Conservation (phyloP, 768 basidiomycete species). For the Cantharellus anzutake region DNA sequence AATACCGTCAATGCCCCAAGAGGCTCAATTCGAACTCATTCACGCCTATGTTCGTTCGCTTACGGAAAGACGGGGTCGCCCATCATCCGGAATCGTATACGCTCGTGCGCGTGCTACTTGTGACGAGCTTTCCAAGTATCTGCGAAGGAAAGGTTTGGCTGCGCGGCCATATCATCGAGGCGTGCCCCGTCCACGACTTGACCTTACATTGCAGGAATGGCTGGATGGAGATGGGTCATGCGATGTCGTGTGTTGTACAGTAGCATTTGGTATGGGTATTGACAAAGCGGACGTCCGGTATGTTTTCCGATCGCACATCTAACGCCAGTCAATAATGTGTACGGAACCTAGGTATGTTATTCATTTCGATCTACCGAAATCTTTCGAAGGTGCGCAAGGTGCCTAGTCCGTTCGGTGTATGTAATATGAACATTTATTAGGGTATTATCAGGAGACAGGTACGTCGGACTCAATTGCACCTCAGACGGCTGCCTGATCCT, state of each 20-base stretch:
- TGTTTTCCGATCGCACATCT: conserved; percentile 1
- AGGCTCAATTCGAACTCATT: conserved; percentile 43
- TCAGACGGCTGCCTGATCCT: not conserved
- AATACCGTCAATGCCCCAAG: conserved; percentile 26
- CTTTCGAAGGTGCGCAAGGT: conserved; percentile 44
- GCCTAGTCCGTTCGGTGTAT: not conserved
- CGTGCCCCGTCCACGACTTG: conserved; percentile 31
- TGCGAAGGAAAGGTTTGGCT: conserved; percentile 46
- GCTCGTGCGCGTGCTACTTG: conserved; percentile 52
- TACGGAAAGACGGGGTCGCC: conserved; percentile 34
- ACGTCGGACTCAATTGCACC: conserved; percentile 6
- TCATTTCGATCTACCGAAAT: conserved; percentile 67
- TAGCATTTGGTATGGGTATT: conserved; percentile 77
- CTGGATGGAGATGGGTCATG: conserved; percentile 29
- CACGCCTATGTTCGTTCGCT: conserved; percentile 44
- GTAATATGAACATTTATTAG: conserved; percentile 19
- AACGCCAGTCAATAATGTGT: not conserved
- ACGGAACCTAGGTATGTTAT: conserved; percentile 38
- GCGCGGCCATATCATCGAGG: conserved; percentile 63
- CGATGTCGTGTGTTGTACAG: conserved; percentile 67
- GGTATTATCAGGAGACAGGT: conserved; percentile 82
- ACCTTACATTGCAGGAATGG: conserved; percentile 37
- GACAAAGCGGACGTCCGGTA: conserved; percentile 61
- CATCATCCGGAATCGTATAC: conserved; percentile 60
- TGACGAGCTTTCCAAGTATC: conserved; percentile 41